These are phyloP conservation scores for Yamadazyma ubonensis DNA, from an alignment of 805 yeast genomes.

Conservation along the genomic window DNA sequence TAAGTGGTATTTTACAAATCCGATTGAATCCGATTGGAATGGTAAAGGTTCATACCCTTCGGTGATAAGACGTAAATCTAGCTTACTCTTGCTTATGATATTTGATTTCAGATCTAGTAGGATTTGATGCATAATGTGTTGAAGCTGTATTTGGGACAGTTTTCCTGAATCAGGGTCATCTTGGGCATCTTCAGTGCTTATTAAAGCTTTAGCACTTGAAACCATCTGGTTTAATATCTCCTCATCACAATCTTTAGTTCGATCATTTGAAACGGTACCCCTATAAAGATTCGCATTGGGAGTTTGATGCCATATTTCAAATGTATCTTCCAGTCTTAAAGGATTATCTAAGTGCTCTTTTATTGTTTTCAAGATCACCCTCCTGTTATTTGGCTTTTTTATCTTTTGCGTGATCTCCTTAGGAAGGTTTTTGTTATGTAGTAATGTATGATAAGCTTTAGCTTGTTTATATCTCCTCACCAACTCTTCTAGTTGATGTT, in stretches of 20 bases:
- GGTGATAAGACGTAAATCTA: conserved; percentile 3
- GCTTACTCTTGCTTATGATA: conserved; percentile 1
- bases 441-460: neutral
- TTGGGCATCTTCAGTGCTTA: neutral
- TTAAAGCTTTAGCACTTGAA: neutral
- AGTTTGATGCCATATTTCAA: conserved; percentile 32
- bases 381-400: neutral
- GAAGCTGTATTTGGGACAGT: no score
- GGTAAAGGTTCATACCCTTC: conserved; percentile 10
- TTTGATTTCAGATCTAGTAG: neutral
- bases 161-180: no score
- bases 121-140: no score
- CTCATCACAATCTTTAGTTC: conserved; percentile 7
- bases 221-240: conserved; percentile 1
- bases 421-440: conserved; percentile 3
- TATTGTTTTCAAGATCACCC: conserved; percentile 1
- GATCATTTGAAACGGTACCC: no score
- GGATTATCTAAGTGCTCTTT: conserved; percentile 7
- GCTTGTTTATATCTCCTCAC: conserved; percentile 3
- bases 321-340: conserved; percentile 31
- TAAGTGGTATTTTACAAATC: conserved; percentile 23
- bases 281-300: conserved; percentile 13
- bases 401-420: conserved; percentile 3
- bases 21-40: neutral
- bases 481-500: neutral